Conservation (phyloP, 169 alveolate genomes). For the Eimeria falciformis region DNA sequence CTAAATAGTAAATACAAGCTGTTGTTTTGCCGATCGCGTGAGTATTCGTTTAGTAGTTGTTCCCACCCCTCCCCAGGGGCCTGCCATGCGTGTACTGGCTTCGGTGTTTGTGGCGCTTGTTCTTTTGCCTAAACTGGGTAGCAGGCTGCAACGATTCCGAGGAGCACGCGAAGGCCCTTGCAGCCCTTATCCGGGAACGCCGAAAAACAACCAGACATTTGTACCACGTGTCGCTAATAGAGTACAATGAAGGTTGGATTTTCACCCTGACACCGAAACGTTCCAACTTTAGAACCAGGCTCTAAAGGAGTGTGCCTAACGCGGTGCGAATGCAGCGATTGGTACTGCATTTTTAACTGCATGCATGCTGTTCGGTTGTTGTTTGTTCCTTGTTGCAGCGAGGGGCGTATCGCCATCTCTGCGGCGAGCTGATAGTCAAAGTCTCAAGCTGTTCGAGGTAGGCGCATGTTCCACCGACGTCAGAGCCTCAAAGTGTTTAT, state of each 20-base stretch:
- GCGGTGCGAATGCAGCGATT: background rate
- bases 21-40: too few species aligned
- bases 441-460: conserved; percentile 61
- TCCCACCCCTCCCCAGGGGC: too few species aligned
- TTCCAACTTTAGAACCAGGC: background rate
- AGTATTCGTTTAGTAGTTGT: too few species aligned
- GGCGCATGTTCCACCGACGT: background rate
- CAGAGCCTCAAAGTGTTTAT: too few species aligned
- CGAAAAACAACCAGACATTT: conserved; percentile 27
- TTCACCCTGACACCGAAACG: background rate
- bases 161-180: conserved; percentile 68
- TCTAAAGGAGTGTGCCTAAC: background rate
- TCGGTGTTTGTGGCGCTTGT: conserved; percentile 83
- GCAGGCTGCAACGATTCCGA: conserved; percentile 23
- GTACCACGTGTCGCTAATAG: conserved; percentile 58
- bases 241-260: conserved; percentile 31
- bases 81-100: too few species aligned
- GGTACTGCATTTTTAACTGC: too few species aligned
- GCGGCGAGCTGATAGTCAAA: conserved; percentile 36
- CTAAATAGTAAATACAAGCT: too few species aligned
- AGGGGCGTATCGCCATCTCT: conserved; percentile 42
- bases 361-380: background rate
- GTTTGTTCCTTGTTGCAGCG: conserved; percentile 4
- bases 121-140: conserved; percentile 77
- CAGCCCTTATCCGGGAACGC: conserved; percentile 60